Percentiles rank a stretch among this genome's conserved stretches.
phyloP scores from a whole-genome alignment of 306 rosid species.

The Luffa aegyptiaca region DNA sequence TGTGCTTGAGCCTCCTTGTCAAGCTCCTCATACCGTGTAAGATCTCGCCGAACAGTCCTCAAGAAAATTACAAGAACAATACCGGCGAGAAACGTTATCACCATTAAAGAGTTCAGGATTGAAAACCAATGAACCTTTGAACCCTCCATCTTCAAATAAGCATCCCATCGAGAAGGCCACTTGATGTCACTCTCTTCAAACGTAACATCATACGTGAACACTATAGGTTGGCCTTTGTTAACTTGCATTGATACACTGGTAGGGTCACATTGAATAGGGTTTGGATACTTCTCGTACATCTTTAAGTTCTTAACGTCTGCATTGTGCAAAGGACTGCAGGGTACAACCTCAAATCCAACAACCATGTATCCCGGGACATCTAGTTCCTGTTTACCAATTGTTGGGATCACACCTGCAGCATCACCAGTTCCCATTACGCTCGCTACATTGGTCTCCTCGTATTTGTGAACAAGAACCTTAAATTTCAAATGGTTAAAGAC shows the following conservation, averaged over 20 bases:
- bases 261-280: constrained; percentile 56
- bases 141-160: constrained; percentile 98
- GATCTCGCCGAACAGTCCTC: constrained; percentile 90
- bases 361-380: constrained; percentile 81
- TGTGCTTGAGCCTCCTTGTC: constrained; percentile 99
- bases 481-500: constrained; percentile 83
- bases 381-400: constrained; percentile 30
- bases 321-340: constrained; percentile 62
- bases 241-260: constrained; percentile 59
- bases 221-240: constrained; percentile 61
- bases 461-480: constrained; percentile 80
- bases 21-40: constrained; percentile 87
- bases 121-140: constrained; percentile 97
- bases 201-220: constrained; percentile 68
- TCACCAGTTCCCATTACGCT: constrained; percentile 94
- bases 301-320: constrained; percentile 44
- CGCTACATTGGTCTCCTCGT: constrained; percentile 78
- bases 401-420: constrained; percentile 66
- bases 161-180: constrained; percentile 99
- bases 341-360: constrained; percentile 92
- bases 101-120: constrained; percentile 88
- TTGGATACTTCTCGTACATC: constrained; percentile 44
- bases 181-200: constrained; percentile 90
- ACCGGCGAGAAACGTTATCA: constrained; percentile 91
- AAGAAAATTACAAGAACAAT: constrained; percentile 86